A percentile compares a stretch with the other conserved stretches of the same genome.
Conservation (phyloP, 352 stramenopile genomes). For the Phytophthora sojae region DNA sequence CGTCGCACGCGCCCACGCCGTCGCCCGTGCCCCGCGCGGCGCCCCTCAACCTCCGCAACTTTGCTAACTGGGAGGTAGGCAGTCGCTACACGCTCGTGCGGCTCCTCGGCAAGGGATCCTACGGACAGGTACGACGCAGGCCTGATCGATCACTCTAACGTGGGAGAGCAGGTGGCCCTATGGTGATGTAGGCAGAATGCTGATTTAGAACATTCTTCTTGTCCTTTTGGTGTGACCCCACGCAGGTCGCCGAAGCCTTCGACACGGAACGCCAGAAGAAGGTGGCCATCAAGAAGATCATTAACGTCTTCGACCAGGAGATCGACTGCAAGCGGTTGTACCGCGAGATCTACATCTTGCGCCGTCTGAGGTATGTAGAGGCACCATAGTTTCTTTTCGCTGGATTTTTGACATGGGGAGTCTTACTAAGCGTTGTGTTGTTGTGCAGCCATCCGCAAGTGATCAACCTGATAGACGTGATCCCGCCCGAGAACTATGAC, state of each 20-base stretch:
- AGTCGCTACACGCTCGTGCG: slow-evolving; percentile 83
- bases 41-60: slow-evolving; percentile 83
- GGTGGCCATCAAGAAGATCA: slow-evolving; percentile 91
- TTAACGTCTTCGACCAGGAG: slow-evolving; percentile 90
- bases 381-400: neutral
- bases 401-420: slow-evolving; percentile 8
- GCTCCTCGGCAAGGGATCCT: slow-evolving; percentile 85
- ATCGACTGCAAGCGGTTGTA: slow-evolving; percentile 91
- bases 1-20: slow-evolving; percentile 61
- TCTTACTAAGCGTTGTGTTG: neutral
- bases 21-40: slow-evolving; percentile 69
- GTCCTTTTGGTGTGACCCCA: neutral
- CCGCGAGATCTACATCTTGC: slow-evolving; percentile 90
- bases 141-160: neutral
- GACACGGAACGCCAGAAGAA: slow-evolving; percentile 83
- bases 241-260: slow-evolving; percentile 78
- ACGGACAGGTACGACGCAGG: slow-evolving; percentile 67
- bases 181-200: neutral
- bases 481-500: slow-evolving; percentile 84
- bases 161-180: neutral
- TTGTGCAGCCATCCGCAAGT: slow-evolving; percentile 73
- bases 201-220: slow-evolving; percentile 18
- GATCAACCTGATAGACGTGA: slow-evolving; percentile 85
- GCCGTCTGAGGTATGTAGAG: slow-evolving; percentile 65
- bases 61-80: slow-evolving; percentile 86